Evolutionary conservation across 345 rosid species (phyloP), one percentile per base, ranked within the genome.

Genomic region (Brassica cretica): DNA sequence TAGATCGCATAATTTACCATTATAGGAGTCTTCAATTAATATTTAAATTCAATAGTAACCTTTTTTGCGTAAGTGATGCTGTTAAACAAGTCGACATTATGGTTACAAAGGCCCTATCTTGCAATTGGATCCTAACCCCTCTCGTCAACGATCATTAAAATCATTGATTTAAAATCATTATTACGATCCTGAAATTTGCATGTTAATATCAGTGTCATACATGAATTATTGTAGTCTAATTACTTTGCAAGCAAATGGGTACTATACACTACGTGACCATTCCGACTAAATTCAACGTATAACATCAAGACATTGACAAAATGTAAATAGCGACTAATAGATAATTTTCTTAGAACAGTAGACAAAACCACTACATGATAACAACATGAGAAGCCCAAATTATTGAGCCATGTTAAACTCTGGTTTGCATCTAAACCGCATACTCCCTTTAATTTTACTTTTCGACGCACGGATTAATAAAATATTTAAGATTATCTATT

Each of bases 1-100:
- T 77, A 70, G 65, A 77, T 77, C 80, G 80, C 75, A 70, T 77
- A 64, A 11, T 24, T 53, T 9, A 70, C 71, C 80, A 70, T 70
- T 77, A 63, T 70, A 76, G n/a, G 70, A 53, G 58, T 70, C 64
- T 32, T 49, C 33, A 51, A 35, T 25, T 33, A 62, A 25, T 70
- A 7, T 9, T 51, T 15, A 4, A 5, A 25, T 1, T 63, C 9
- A 77, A 15, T 12, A 33, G 7, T 77, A 33, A 46, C 25, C 53
- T 7, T 63, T 18, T 77, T 76, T 64, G 75, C 81, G 60, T 71
- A 64, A 64, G 66, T 14, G 66, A 64, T 37, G 49, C 71, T 71
- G 25, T 71, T 71, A 55, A 71, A 71, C 76, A 64, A 71, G 76
- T 64, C 71, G n/a, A n/a, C 35, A 64, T 70, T 55, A 25, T 37